Conservation (phyloP, 371 early-diverging fungal genomes). For the Basidiobolus meristosporus region DNA sequence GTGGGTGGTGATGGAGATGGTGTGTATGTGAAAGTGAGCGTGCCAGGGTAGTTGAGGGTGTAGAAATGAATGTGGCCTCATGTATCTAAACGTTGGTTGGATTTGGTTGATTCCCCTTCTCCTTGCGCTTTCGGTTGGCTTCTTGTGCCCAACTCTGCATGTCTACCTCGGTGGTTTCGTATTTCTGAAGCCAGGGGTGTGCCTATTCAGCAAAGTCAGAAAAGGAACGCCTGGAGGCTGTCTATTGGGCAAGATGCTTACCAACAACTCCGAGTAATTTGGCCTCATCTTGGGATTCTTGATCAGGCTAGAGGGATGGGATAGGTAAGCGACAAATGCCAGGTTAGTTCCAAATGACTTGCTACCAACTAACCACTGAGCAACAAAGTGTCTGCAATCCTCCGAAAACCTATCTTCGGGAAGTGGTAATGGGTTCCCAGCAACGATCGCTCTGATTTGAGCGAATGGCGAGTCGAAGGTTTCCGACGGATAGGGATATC, state of each 20-base stretch:
- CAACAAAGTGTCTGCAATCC: conserved; percentile 59
- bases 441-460: conserved; percentile 71
- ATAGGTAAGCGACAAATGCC: too few relatives aligned
- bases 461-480: conserved; percentile 59
- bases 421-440: conserved; percentile 53
- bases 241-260: conserved; percentile 5
- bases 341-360: not conserved
- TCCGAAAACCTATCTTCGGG: conserved; percentile 42
- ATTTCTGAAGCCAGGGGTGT: conserved; percentile 49
- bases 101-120: not conserved
- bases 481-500: conserved; percentile 51
- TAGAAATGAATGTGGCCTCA: too few relatives aligned
- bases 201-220: conserved; percentile 9
- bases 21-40: too few relatives aligned
- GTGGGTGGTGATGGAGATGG: too few relatives aligned
- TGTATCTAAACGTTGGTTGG: too few relatives aligned
- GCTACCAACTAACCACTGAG: conserved; percentile 26
- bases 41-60: too few relatives aligned
- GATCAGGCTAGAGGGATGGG: conserved; percentile 24
- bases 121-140: conserved; percentile 8
- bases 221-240: not conserved
- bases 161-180: conserved; percentile 33
- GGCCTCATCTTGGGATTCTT: conserved; percentile 55
- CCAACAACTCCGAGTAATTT: conserved; percentile 41
- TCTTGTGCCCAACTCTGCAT: conserved; percentile 60